Evolutionary conservation across 2,329 filamentous ascomycete genomes (phyloP).

Genomic region (Neofusicoccum laricinum): DNA sequence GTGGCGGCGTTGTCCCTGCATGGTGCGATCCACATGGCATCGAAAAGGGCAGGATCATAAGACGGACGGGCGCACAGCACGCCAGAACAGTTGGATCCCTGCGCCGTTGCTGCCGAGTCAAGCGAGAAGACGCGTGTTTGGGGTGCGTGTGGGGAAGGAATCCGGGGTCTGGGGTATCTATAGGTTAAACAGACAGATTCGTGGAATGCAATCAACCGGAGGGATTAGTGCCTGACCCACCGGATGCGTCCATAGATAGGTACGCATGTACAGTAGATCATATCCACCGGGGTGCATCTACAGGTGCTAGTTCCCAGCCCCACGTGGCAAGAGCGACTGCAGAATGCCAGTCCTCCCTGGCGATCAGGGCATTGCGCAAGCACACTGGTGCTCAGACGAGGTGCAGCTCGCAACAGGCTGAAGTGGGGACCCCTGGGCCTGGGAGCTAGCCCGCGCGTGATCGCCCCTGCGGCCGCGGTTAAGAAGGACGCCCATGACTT

Average conservation of each 20-base stretch:
- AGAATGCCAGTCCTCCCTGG: too few species aligned
- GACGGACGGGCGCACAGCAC: too few species aligned
- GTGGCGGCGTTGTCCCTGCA: not conserved
- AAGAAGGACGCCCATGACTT: not conserved
- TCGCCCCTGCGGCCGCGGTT: not conserved
- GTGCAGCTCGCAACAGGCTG: too few species aligned
- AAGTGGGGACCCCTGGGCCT: not conserved
- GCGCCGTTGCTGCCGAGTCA: not conserved
- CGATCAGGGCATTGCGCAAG: too few species aligned
- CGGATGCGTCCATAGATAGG: not conserved
- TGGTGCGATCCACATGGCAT: not conserved
- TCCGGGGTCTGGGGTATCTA: not conserved
- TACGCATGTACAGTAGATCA: not conserved
- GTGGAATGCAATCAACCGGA: not conserved
- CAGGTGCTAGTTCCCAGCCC: not conserved
- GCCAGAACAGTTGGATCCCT: not conserved
- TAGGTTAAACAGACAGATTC: not conserved
- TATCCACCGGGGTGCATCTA: not conserved
- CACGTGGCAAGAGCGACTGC: not conserved
- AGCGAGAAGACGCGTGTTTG: not conserved
- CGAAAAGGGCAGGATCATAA: not conserved
- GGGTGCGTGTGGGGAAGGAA: not conserved
- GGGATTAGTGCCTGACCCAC: not conserved
- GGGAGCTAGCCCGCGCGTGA: not conserved
- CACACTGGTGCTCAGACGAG: too few species aligned